Evolutionary conservation across 176 grass and related monocot species (phyloP).

Genomic region (Miscanthus lutarioriparius): DNA sequence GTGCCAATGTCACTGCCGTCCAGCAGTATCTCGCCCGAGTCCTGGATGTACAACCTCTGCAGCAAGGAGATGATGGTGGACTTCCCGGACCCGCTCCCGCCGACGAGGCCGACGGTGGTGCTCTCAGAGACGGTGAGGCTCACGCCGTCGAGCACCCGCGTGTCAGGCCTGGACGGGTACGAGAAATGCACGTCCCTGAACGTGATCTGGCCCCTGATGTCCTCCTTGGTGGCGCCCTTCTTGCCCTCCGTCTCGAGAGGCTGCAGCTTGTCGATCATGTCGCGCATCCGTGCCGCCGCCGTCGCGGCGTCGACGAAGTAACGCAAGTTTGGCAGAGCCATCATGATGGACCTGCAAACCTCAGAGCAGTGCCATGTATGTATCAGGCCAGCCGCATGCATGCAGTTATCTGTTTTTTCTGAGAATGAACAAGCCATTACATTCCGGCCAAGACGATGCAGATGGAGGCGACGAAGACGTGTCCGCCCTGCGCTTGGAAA

Average conservation of each 20-base stretch:
- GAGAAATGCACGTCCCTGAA: slow-evolving; percentile 52
- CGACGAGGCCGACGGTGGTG: slow-evolving; percentile 52
- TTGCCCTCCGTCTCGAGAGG: slow-evolving; percentile 22
- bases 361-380: not conserved
- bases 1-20: slow-evolving; percentile 43
- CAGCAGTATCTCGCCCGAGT: slow-evolving; percentile 39
- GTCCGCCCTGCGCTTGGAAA: slow-evolving; percentile 44
- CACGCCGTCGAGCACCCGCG: slow-evolving; percentile 42
- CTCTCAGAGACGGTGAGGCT: slow-evolving; percentile 40
- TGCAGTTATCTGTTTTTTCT: too few relatives aligned
- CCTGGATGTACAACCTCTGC: slow-evolving; percentile 55
- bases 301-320: slow-evolving; percentile 44
- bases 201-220: slow-evolving; percentile 27
- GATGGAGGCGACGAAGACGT: slow-evolving; percentile 57
- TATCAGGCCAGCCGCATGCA: too few relatives aligned
- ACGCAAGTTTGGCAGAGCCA: slow-evolving; percentile 39
- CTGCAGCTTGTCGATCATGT: slow-evolving; percentile 35
- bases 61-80: slow-evolving; percentile 60
- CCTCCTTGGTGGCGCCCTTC: slow-evolving; percentile 31
- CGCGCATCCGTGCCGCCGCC: slow-evolving; percentile 33
- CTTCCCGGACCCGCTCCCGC: slow-evolving; percentile 57
- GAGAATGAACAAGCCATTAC: too few relatives aligned
- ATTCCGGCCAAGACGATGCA: slow-evolving; percentile 61
- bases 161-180: slow-evolving; percentile 58
- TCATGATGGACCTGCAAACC: slow-evolving; percentile 36